Evolutionary conservation across 169 alveolate genomes (phyloP).

Genomic region (Eimeria zaria): DNA sequence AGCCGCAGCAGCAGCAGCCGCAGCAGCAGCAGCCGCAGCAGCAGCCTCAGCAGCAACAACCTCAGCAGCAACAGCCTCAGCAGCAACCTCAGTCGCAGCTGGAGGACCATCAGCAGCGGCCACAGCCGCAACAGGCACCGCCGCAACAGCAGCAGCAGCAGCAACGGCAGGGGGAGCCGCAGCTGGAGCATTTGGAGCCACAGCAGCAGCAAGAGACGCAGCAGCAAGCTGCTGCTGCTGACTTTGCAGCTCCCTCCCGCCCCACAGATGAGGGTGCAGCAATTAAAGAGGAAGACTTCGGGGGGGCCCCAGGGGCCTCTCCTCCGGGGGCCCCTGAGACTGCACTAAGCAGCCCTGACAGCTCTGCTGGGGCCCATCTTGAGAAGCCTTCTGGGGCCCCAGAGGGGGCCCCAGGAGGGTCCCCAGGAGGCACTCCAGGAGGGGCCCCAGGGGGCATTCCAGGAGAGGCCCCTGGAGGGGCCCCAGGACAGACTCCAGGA

Average conservation of each 20-base stretch:
- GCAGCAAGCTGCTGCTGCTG: no score
- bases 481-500: no score
- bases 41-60: background rate
- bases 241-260: no score
- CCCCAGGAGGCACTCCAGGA: background rate
- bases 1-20: background rate
- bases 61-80: background rate
- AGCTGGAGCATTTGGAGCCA: background rate
- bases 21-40: background rate
- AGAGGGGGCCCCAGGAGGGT: background rate
- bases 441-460: background rate
- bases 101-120: background rate
- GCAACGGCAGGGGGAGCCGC: no score
- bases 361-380: background rate
- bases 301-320: background rate
- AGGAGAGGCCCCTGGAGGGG: no score
- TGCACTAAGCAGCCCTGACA: background rate
- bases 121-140: background rate
- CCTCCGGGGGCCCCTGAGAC: conserved; percentile 1
- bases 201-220: background rate
- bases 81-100: background rate
- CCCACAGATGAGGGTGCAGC: no score
- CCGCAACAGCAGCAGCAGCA: conserved; percentile 15
- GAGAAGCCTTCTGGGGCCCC: background rate
- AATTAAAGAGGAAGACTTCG: background rate